phyloP scores from a whole-genome alignment of 352 stramenopile genomes.

The Pythium vanterpoolii region DNA sequence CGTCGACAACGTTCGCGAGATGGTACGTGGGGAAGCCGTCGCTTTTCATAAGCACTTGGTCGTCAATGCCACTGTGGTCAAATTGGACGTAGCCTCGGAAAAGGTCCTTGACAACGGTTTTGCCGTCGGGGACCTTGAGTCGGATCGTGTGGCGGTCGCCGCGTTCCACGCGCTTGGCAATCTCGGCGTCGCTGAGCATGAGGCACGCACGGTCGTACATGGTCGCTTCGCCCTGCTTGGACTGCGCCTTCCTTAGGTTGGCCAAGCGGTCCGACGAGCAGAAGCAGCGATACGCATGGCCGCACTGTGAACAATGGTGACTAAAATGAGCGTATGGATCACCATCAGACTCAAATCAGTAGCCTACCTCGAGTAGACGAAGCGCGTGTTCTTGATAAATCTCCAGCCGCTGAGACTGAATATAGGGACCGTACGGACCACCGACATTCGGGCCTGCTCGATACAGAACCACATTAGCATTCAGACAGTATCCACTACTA shows the following conservation, averaged over 20 bases:
- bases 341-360: not conserved
- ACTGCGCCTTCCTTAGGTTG: conserved; percentile 87
- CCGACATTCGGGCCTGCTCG: conserved; percentile 81
- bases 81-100: conserved; percentile 94
- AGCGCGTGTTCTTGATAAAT: conserved; percentile 93
- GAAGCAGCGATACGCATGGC: conserved; percentile 97
- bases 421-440: conserved; percentile 92
- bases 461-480: not conserved
- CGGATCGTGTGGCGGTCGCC: conserved; percentile 92
- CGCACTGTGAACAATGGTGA: conserved; percentile 33
- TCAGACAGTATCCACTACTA: not conserved
- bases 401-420: conserved; percentile 94
- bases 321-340: not conserved
- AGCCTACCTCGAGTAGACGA: conserved; percentile 73
- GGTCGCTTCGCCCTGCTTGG: conserved; percentile 87
- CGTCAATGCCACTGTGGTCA: conserved; percentile 84
- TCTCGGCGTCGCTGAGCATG: conserved; percentile 85
- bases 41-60: conserved; percentile 92
- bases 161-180: conserved; percentile 84
- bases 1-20: conserved; percentile 94
- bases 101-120: conserved; percentile 94
- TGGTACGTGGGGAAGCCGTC: conserved; percentile 93
- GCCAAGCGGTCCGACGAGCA: conserved; percentile 94
- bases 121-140: conserved; percentile 93
- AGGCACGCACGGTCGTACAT: conserved; percentile 98